Base-by-base conservation (phyloP, 306 rosid species). In the Ziziphus jujuba region DNA sequence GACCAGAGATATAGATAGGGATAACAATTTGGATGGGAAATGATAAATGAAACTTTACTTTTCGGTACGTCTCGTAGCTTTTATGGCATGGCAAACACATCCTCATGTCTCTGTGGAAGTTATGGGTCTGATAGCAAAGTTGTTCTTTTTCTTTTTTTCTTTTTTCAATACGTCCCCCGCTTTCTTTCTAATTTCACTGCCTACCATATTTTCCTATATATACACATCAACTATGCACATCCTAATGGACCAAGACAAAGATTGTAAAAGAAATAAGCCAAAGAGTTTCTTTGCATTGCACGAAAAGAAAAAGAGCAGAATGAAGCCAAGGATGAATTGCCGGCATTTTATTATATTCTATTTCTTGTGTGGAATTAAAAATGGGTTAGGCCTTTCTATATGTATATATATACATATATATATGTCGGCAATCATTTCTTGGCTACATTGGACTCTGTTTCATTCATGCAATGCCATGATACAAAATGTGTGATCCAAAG, bases 281-380 rank as follows among this genome's bases (percentile, higher is more conserved):
- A 47, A 6, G 34, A 2, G 50, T 49, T 31, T 43, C 2, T n/a
- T 28, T 14, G 62, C 62, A 36, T 77, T 60, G 38, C 85, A 45
- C 20, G 82, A 45, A 50, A 63, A 22, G 56, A 62, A 76, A 61
- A 61, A 28, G 70, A 65, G 85, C 38, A 16, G 45, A 45, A 68
- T 77, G 66, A 62, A 80, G 88, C 84, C 83, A 84, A 80, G 85
- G 75, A 84, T 84, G 88, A 80, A 79, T 84, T 77, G 88, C 77
- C 83, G 80, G 69, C 60, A 4, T 61, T 36, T 9, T 40, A 40
- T 28, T 28, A 28, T 28, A 28, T 28, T 28, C 45, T 40, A 38
- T 10, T 5, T 38, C 44, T 7, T 38, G 44, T 10, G 2, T 38
- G 44, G 44, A 38, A 38, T 38, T 15, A 49, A 4, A 44, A 44